Evolutionary conservation across 208 protist genomes (phyloP), one percentile per base, ranked within the genome.

Genomic region (Trypanosoma platydactyli): DNA sequence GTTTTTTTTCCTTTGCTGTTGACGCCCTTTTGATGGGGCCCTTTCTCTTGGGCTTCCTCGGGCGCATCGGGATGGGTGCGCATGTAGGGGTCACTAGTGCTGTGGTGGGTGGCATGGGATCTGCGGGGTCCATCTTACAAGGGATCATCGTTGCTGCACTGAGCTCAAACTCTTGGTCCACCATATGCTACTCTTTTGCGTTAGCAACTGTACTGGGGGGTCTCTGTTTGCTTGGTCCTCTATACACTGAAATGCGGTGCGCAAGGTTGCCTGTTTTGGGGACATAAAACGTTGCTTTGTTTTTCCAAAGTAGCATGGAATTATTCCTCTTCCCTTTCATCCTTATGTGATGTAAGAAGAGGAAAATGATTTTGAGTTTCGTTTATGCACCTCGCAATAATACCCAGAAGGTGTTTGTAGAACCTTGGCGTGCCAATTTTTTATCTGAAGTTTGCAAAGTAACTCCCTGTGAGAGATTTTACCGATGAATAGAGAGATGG

Each of bases 1-100:
- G 78, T 9, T 69, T 84, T 54, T 84, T 84, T 62, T 42, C 72
- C 20, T 84, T 84, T 60, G 73, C 50, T 7, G 54, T 71, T 46
- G 78, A 84, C 35, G 30, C 78, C n/a, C 58, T 84, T 9, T 16
- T 68, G 45, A 65, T 73, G 9, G 69, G 74, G 16, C 30, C 74
- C 20, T 73, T 61, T 52, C 45, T 80, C 20, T 62, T 79, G 7
- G 68, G 67, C 46, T 69, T 66, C 44, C 27, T 62, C 20, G 77
- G 79, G 33, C 11, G 25, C 22, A 22, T 64, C 11, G 12, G 67
- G 16, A 48, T 79, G 42, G 18, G 30, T 18, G 7, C 20, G 11
- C 63, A 68, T 2, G 46, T 67, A 0, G 77, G 77, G 24, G 46
- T 64, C 13, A 41, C 80, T 38, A 65, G 55, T 49, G 78, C 69